These are phyloP conservation scores for Candida vaughaniae DNA, from an alignment of 805 yeast genomes.

Conservation along the genomic window DNA sequence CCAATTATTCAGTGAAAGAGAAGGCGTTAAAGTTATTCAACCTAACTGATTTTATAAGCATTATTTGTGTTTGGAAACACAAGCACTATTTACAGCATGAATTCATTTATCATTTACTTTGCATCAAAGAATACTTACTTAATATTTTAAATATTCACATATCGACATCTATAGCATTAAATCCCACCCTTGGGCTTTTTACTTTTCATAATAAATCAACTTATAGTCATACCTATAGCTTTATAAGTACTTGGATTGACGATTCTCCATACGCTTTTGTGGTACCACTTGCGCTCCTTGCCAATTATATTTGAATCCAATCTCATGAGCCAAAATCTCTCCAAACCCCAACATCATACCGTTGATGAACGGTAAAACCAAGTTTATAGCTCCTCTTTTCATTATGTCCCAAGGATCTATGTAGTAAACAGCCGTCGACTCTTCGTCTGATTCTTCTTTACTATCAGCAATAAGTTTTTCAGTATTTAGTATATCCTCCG, in stretches of 20 bases:
- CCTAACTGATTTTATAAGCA: too few relatives aligned
- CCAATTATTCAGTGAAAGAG: constrained; percentile 45
- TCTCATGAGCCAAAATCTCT: constrained; percentile 89
- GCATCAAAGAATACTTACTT: too few relatives aligned
- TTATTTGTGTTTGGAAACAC: too few relatives aligned
- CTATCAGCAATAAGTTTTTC: constrained; percentile 18
- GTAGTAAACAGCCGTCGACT: constrained; percentile 4
- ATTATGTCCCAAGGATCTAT: constrained; percentile 39
- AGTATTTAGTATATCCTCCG: constrained; percentile 26
- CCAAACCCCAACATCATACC: constrained; percentile 97
- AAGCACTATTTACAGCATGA: too few relatives aligned
- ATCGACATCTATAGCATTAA: too few relatives aligned
- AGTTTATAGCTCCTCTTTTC: constrained; percentile 63
- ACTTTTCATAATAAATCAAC: too few relatives aligned
- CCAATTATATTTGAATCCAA: constrained; percentile 81
- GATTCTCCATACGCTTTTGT: constrained; percentile 25
- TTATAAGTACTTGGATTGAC: constrained; percentile 13
- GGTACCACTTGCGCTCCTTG: constrained; percentile 62
- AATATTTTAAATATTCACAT: too few relatives aligned
- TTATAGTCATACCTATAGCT: too few relatives aligned
- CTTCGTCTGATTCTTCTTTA: constrained; percentile 10
- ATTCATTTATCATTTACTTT: too few relatives aligned
- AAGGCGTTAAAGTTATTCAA: constrained; percentile 21
- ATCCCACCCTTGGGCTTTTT: too few relatives aligned
- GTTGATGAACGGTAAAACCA: constrained; percentile 82